Evolutionary conservation across 2,329 filamentous ascomycete genomes (phyloP).

Genomic region (Beauveria brongniartii): DNA sequence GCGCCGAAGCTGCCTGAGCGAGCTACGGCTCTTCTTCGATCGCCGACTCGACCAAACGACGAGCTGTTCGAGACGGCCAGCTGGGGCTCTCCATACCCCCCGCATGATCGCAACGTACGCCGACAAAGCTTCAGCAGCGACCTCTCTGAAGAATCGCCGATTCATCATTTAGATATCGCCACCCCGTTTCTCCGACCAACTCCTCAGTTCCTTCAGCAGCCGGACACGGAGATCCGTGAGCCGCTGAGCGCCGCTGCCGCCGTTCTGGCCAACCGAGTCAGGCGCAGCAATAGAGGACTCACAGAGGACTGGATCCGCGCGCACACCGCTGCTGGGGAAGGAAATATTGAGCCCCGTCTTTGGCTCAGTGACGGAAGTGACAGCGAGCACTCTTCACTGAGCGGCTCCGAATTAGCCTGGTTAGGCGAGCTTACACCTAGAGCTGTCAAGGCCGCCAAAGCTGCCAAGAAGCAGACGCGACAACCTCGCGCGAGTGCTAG

Average conservation of each 20-base stretch:
- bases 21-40: conserved; percentile 46
- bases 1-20: conserved; percentile 50
- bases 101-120: conserved; percentile 46
- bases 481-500: conserved; percentile 44
- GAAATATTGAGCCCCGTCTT: conserved; percentile 61
- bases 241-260: conserved; percentile 49
- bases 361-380: conserved; percentile 72
- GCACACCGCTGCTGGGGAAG: conserved; percentile 65
- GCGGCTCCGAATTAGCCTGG: conserved; percentile 52
- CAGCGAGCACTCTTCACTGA: conserved; percentile 69
- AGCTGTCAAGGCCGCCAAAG: conserved; percentile 37
- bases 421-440: conserved; percentile 39
- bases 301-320: conserved; percentile 83
- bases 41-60: conserved; percentile 34
- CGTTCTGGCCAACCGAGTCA: conserved; percentile 54
- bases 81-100: conserved; percentile 87
- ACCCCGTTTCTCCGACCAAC: conserved; percentile 55
- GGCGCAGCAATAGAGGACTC: conserved; percentile 53
- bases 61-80: conserved; percentile 60
- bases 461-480: conserved; percentile 22
- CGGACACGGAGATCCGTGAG: conserved; percentile 27
- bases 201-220: conserved; percentile 33
- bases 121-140: conserved; percentile 49
- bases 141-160: conserved; percentile 50
- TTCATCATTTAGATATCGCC: conserved; percentile 53